Base-by-base conservation (phyloP, 2,329 filamentous ascomycete species). In the Magnaporthales sp. region DNA sequence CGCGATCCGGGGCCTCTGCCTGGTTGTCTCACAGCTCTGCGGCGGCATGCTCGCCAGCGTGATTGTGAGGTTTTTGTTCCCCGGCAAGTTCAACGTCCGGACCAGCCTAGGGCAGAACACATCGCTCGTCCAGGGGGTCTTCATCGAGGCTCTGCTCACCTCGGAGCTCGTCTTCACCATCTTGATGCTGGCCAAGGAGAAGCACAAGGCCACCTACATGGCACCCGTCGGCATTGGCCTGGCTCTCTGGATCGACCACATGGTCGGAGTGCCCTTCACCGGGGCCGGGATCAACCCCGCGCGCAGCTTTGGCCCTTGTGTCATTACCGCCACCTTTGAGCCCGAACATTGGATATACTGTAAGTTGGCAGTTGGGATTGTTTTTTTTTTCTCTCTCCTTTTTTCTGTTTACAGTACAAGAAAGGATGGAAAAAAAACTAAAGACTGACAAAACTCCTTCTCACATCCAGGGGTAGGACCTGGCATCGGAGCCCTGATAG, bases 211-310 rank as follows among this genome's bases (percentile, higher is more conserved):
- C 0, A 89, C 86, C 0, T 89, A 81, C 71, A 77, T 89, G 7
- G 87, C 86, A 0, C 87, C 87, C 0, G 76, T 89, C 0, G 86
- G 85, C 1, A 89, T 90, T 69, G 88, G 87, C 0, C 73, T 89
- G 3, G 77, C 86, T 0, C 78, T 89, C 26, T 89, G 89, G 72
- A 80, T 89, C 32, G 72, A 71, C n/a, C 64, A 74, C 69, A 62
- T 66, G 54, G 64, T 56, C 15, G 76, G 78, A 29, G 79, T 81
- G 26, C 79, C 80, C 69, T 84, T 77, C 69, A 83, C 82, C 1
- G 80, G 80, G 26, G 81, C 80, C 6, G 79, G 77, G 10, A 76
- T 84, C 70, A 84, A 85, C 71, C 83, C 83, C 3, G 82, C 81
- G 1, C 77, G 83, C 54, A 82, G 81, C 0, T 79, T 85, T 58